Evolutionary conservation across 2,329 filamentous ascomycete species (phyloP).

Genomic region (Camillea tinctor): DNA sequence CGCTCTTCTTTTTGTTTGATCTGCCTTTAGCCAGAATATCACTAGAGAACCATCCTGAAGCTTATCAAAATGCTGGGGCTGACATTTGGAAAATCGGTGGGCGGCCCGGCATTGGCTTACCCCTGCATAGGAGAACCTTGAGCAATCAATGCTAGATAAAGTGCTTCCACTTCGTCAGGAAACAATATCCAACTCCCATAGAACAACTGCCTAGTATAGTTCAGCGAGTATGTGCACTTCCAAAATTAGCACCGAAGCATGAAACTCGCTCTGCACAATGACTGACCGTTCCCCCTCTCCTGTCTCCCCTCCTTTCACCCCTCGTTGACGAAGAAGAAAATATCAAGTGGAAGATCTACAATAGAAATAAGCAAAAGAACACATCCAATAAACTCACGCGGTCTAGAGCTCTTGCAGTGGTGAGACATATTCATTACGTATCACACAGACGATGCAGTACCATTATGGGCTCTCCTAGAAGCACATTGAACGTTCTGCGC

Average conservation of each 20-base stretch:
- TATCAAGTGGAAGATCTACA: not conserved
- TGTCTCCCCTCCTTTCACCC: not conserved
- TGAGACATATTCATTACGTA: not conserved
- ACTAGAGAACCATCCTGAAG: slow-evolving; percentile 19
- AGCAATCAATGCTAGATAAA: slow-evolving; percentile 15
- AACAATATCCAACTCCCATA: not conserved
- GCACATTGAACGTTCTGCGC: not conserved
- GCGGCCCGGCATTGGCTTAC: slow-evolving; percentile 34
- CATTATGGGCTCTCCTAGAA: not conserved
- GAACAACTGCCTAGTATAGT: not conserved
- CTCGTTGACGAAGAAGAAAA: not conserved
- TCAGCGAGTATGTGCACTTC: not conserved
- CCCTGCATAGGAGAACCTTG: slow-evolving; percentile 22
- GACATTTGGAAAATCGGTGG: slow-evolving; percentile 37
- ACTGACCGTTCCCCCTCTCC: not conserved
- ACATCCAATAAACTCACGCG: not conserved
- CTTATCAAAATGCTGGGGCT: slow-evolving; percentile 22
- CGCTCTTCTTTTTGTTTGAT: slow-evolving; percentile 33
- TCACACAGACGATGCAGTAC: not conserved
- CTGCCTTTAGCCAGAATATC: slow-evolving; percentile 41
- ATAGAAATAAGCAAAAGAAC: not conserved
- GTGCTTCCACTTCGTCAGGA: slow-evolving; percentile 11
- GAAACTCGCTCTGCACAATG: not conserved
- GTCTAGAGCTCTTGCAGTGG: not conserved
- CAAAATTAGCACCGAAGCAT: not conserved